Evolutionary conservation across 805 yeast species (phyloP).

Genomic region (Lachancea thermotolerans): DNA sequence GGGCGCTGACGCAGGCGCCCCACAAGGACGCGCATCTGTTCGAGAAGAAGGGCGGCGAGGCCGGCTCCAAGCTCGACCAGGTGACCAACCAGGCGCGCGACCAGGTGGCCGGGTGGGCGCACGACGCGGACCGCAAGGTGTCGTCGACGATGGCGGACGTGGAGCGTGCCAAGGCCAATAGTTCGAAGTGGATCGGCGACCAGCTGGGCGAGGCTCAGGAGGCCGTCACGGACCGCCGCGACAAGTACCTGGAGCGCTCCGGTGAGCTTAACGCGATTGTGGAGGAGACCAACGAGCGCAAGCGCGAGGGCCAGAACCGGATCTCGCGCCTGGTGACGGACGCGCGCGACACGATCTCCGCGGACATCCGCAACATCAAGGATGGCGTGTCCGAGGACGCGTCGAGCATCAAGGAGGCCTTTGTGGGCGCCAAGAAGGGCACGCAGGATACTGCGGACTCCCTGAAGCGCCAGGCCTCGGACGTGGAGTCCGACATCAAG

Average conservation of each 20-base stretch:
- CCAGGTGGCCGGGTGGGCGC: slow-evolving; percentile 6
- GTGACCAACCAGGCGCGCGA: slow-evolving; percentile 4
- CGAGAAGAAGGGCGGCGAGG: slow-evolving; percentile 7
- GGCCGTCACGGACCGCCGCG: slow-evolving; percentile 5
- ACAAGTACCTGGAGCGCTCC: slow-evolving; percentile 7
- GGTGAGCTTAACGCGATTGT: slow-evolving; percentile 7
- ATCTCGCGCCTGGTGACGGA: slow-evolving; percentile 5
- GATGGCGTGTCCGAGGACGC: slow-evolving; percentile 15
- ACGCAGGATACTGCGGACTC: slow-evolving; percentile 8
- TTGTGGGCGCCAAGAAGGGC: slow-evolving; percentile 8
- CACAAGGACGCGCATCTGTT: slow-evolving; percentile 3
- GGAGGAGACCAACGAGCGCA: slow-evolving; percentile 2
- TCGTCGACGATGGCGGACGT: slow-evolving; percentile 8
- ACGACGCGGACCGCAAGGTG: slow-evolving; percentile 9
- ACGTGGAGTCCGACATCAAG: slow-evolving; percentile 6
- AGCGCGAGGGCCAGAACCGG: slow-evolving; percentile 5
- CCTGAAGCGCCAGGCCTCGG: slow-evolving; percentile 9
- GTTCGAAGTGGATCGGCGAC: slow-evolving; percentile 9
- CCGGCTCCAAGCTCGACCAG: slow-evolving; percentile 11
- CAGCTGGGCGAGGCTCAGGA: slow-evolving; percentile 8
- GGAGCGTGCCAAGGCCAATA: slow-evolving; percentile 9
- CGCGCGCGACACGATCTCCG: slow-evolving; percentile 8
- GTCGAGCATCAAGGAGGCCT: slow-evolving; percentile 12
- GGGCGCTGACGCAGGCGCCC: not conserved
- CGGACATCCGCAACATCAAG: slow-evolving; percentile 11